Evolutionary conservation across 306 rosid species (phyloP).

Genomic region (Crotalaria pallida): DNA sequence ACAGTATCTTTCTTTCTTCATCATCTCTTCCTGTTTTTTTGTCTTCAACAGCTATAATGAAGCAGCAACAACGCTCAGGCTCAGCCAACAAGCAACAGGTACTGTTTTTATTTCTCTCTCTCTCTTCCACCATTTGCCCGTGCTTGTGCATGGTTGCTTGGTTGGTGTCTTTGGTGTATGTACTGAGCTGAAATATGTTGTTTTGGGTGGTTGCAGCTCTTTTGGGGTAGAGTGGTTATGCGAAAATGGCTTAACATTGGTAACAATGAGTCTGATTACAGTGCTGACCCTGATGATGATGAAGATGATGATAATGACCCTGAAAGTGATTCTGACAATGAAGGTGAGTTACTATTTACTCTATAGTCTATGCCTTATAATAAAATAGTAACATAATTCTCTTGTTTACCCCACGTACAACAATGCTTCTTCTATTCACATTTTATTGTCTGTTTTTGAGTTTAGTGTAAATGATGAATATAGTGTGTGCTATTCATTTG

Average conservation of each 20-base stretch:
- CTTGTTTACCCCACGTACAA: too few species aligned
- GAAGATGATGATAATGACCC: constrained; percentile 22
- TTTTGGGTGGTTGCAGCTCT: constrained; percentile 61
- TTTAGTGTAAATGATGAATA: too few species aligned
- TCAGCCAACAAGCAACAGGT: constrained; percentile 54
- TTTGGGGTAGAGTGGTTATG: constrained; percentile 70
- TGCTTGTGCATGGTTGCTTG: background rate
- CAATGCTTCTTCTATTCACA: background rate
- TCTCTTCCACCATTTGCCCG: background rate
- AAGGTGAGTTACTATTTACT: constrained; percentile 25
- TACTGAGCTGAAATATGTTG: constrained; percentile 36
- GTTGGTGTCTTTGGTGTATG: background rate
- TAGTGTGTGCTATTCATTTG: background rate
- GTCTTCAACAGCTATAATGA: constrained; percentile 26
- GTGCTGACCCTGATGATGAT: constrained; percentile 66
- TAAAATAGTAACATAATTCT: too few species aligned
- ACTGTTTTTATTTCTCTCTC: background rate
- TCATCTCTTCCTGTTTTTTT: constrained; percentile 6
- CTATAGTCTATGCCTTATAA: too few species aligned
- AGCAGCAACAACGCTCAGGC: constrained; percentile 43
- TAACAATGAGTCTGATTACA: constrained; percentile 49
- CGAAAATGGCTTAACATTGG: constrained; percentile 80
- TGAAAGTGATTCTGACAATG: constrained; percentile 48
- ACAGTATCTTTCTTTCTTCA: constrained; percentile 15
- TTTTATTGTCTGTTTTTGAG: too few species aligned